Evolutionary conservation across 2,329 filamentous ascomycete genomes (phyloP).

Genomic region (Orbilia brochopaga): DNA sequence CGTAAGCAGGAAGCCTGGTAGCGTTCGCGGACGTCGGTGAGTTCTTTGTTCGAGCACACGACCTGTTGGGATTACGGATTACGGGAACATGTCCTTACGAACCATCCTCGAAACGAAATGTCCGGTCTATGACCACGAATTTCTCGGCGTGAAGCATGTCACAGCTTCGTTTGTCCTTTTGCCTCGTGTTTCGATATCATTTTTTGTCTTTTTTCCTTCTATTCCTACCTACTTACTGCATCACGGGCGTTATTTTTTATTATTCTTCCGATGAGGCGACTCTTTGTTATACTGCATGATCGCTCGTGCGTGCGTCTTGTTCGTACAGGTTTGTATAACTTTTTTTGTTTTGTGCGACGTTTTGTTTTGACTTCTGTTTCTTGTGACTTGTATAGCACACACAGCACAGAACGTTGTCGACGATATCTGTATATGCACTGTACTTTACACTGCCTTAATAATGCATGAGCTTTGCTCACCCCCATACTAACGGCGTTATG

Average conservation of each 20-base stretch:
- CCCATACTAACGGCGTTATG: conserved; percentile 45
- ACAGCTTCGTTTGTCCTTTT: too few relatives aligned
- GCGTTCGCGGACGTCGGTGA: conserved; percentile 37
- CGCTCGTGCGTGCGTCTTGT: conserved; percentile 8
- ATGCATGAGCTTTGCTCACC: conserved; percentile 9
- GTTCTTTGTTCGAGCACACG: neutral
- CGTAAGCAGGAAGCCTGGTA: conserved; percentile 40
- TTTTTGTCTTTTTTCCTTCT: neutral
- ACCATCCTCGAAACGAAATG: neutral
- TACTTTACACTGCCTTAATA: conserved; percentile 30
- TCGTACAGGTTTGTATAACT: too few relatives aligned
- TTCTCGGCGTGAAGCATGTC: too few relatives aligned
- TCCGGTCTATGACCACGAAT: too few relatives aligned
- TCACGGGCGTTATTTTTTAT: conserved; percentile 32
- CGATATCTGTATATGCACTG: neutral
- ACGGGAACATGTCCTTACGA: neutral
- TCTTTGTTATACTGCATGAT: conserved; percentile 9
- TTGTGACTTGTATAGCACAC: neutral
- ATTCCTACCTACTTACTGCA: conserved; percentile 15
- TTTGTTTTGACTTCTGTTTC: neutral
- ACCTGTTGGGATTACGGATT: neutral
- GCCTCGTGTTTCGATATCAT: too few relatives aligned
- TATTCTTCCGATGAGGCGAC: too few relatives aligned
- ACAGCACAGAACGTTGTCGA: neutral
- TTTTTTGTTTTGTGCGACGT: neutral